Base-by-base conservation (phyloP, 441 rosid genomes). In the Croton laevigatus region DNA sequence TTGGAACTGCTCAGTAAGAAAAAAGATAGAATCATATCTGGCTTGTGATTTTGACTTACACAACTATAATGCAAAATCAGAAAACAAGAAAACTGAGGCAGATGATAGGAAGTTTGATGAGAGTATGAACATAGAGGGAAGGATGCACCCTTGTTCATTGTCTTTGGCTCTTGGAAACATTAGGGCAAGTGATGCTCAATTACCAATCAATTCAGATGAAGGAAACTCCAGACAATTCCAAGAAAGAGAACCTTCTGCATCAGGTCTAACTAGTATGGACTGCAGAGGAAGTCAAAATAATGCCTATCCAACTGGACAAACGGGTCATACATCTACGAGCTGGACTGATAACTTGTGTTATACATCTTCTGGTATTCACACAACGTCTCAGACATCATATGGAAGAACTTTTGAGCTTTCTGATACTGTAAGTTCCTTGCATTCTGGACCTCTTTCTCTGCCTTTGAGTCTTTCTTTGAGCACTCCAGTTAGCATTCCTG, bases 1-100 rank as follows among this genome's bases (percentile, higher is more conserved):
- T 62, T 94, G 98, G 98, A 94, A 94, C 78, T 86, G 95, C 74
- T 89, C 96, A 63, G 62, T 91, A 83, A 93, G 86, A 85, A 88
- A 88, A 80, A 94, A 84, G 66, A 51, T 89, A 71, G 93, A 89
- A 48, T 82, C 83, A 73, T 87, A 79, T 79, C 69, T 77, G 70
- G 78, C 82, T 42, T 6, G 12, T 66, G 42, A 55, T 17, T 34
- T 66, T n/a, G 58, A 71, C 12, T 60, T 17, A 1, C 57, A 20
- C 69, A 63, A 37, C 63, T 71, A 23, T 27, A 55, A 46, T 8
- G n/a, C 8, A 37, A 55, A 23, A 59, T 20, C 12, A 45, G 78
- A 74, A 57, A 54, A 37, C 73, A 51, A 61, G 40, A 61, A 58
- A 23, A 23, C 61, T 8, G 71, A 68, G 48, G 23, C 54, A 2